Evolutionary conservation across 805 yeast species (phyloP).

Genomic region (Saccharomycopsis fibuligera): DNA sequence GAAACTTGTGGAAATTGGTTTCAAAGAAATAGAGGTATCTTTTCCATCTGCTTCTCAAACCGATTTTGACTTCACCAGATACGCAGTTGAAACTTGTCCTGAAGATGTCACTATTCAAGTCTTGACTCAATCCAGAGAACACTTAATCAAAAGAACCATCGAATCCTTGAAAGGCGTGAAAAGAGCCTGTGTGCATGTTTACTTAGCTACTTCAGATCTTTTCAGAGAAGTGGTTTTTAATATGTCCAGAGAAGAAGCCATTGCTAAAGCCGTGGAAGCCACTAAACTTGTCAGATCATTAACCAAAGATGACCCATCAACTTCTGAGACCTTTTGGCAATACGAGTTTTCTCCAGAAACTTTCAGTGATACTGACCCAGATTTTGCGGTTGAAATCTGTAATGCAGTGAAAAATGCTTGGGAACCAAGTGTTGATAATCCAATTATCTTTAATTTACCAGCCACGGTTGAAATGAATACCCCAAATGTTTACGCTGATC

Average conservation of each 20-base stretch:
- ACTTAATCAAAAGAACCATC: conserved; percentile 64
- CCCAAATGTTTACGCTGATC: conserved; percentile 76
- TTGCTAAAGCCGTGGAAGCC: conserved; percentile 63
- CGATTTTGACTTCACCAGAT: conserved; percentile 75
- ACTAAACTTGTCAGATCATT: conserved; percentile 59
- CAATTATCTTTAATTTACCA: conserved; percentile 72
- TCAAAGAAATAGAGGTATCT: conserved; percentile 75
- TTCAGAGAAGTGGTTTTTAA: conserved; percentile 73
- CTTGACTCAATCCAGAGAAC: conserved; percentile 71
- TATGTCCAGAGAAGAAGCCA: conserved; percentile 63
- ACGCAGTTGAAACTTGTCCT: conserved; percentile 73
- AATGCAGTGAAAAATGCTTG: conserved; percentile 75
- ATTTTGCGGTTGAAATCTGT: conserved; percentile 68
- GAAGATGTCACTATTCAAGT: conserved; percentile 70
- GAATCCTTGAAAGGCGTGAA: conserved; percentile 70
- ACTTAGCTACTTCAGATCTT: conserved; percentile 68
- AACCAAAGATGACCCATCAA: conserved; percentile 67
- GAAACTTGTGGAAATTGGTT: conserved; percentile 65
- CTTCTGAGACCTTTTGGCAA: conserved; percentile 59
- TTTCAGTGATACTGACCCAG: conserved; percentile 68
- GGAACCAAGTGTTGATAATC: conserved; percentile 71
- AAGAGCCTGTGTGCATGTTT: conserved; percentile 64
- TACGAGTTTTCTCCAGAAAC: conserved; percentile 77
- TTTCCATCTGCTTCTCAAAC: conserved; percentile 81
- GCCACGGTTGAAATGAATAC: conserved; percentile 76